phyloP scores from a whole-genome alignment of 148 eudicot genomes.

The Chenopodium berlandieri region DNA sequence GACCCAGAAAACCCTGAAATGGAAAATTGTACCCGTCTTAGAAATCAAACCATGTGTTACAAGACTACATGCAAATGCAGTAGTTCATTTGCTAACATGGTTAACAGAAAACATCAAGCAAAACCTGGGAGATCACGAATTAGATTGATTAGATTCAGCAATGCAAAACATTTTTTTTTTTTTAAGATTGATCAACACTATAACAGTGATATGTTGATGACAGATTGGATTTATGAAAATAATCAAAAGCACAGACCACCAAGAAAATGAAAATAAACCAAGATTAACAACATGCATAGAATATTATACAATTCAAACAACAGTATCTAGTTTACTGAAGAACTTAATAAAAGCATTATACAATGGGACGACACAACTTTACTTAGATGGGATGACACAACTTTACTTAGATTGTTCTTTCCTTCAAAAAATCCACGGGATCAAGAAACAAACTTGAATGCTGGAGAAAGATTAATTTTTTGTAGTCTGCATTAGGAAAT shows the following conservation, averaged over 20 bases:
- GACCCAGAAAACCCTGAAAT: conserved; percentile 67
- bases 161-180: not conserved
- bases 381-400: not conserved
- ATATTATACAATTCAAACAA: not conserved
- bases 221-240: not conserved
- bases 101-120: not conserved
- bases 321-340: not conserved
- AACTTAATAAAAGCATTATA: not conserved
- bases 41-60: not conserved
- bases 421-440: not conserved
- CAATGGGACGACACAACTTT: not conserved
- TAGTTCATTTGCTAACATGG: not conserved
- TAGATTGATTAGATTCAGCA: not conserved
- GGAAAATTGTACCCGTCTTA: not conserved
- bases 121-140: not conserved
- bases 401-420: not conserved
- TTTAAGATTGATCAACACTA: not conserved
- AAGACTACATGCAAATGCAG: not conserved
- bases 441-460: no score
- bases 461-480: no score
- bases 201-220: not conserved
- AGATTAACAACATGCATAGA: not conserved
- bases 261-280: not conserved
- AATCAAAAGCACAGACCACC: not conserved
- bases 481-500: not conserved